Conservation (phyloP, 306 rosid species). For the Trifolium fragiferum region DNA sequence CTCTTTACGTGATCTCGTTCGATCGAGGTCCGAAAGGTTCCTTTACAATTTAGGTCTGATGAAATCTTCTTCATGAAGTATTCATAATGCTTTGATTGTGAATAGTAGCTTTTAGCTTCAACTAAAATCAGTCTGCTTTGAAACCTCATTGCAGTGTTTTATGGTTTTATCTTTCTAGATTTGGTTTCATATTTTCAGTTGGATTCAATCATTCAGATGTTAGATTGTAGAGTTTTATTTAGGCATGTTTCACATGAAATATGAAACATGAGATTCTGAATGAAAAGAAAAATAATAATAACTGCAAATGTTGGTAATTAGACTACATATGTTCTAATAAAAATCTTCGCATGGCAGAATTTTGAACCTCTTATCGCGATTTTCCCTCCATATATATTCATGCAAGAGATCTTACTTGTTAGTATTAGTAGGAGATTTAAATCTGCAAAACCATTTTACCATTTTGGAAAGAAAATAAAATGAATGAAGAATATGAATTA, state of each 20-base stretch:
- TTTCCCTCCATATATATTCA: no score
- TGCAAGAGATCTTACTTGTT: not conserved
- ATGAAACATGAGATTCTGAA: not conserved
- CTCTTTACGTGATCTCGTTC: conserved; percentile 72
- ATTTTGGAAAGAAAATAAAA: no score
- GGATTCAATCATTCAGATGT: conserved; percentile 27
- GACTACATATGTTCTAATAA: not conserved
- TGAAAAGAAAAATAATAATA: not conserved
- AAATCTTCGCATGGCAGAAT: not conserved
- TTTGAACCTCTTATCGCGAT: not conserved
- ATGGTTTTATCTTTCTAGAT: conserved; percentile 45
- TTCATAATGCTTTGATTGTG: conserved; percentile 43
- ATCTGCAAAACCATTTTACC: no score
- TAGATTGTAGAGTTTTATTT: conserved; percentile 47
- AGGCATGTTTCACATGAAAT: conserved; percentile 25
- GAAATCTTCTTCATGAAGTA: conserved; percentile 70
- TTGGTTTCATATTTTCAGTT: conserved; percentile 39
- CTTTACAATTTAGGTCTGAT: conserved; percentile 89
- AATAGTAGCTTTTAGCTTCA: conserved; percentile 44
- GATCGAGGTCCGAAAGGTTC: conserved; percentile 85
- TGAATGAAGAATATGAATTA: no score
- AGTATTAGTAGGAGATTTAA: not conserved
- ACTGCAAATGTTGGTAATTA: not conserved
- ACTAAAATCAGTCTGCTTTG: conserved; percentile 47
- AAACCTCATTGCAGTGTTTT: conserved; percentile 31